Conservation (phyloP, 768 basidiomycete species). For the Termitomyces titanicus region DNA sequence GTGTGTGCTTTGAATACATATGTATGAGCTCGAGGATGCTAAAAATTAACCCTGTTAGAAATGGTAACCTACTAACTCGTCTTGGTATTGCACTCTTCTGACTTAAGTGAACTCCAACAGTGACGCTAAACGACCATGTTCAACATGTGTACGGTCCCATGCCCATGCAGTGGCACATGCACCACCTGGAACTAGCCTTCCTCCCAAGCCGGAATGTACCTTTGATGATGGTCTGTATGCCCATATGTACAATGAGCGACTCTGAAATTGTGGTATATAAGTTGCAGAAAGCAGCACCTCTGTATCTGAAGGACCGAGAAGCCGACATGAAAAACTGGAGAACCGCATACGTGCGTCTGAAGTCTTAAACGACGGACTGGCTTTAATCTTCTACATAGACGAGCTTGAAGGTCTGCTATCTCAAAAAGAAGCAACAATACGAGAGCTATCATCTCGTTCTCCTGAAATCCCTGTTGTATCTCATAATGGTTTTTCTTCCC, state of each 20-base stretch:
- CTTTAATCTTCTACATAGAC: constrained; percentile 30
- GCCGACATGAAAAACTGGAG: constrained; percentile 60
- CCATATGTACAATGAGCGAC: not conserved
- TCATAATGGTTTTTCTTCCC: not conserved
- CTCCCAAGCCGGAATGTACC: constrained; percentile 66
- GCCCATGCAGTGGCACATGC: constrained; percentile 64
- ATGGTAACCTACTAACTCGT: constrained; percentile 56
- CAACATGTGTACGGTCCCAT: constrained; percentile 75
- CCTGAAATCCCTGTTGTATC: constrained; percentile 3
- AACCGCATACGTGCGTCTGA: constrained; percentile 57
- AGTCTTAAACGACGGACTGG: constrained; percentile 1
- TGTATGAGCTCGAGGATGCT: not conserved
- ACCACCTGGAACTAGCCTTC: constrained; percentile 49
- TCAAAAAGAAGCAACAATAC: constrained; percentile 43
- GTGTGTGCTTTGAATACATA: constrained; percentile 32
- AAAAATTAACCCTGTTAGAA: constrained; percentile 37
- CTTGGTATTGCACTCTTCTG: constrained; percentile 1
- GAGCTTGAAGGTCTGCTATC: constrained; percentile 66
- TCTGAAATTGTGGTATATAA: constrained; percentile 14
- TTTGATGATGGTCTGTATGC: constrained; percentile 59
- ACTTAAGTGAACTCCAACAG: constrained; percentile 29
- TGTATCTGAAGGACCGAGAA: constrained; percentile 50
- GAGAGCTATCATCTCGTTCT: constrained; percentile 9
- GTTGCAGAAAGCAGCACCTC: constrained; percentile 36
- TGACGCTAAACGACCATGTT: constrained; percentile 74